phyloP scores from a whole-genome alignment of 2,329 filamentous ascomycete genomes.

The Clarireedia homoeocarpa region DNA sequence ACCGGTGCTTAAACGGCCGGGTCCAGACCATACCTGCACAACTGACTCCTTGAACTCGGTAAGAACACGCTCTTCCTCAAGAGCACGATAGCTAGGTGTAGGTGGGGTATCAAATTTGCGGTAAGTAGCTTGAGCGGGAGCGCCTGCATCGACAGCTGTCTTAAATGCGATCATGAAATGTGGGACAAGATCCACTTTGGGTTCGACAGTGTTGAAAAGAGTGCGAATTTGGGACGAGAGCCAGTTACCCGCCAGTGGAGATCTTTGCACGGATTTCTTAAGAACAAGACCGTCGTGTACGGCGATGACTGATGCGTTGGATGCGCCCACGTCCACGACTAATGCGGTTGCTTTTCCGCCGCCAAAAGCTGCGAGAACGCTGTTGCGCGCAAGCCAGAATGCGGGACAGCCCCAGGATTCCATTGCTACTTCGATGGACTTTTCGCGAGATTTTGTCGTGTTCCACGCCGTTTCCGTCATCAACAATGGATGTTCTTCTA shows the following conservation, averaged over 20 bases:
- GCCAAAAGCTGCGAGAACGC: constrained; percentile 84
- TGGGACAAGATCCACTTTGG: constrained; percentile 67
- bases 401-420: constrained; percentile 94
- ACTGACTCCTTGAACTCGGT: constrained; percentile 98
- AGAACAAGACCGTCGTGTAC: constrained; percentile 93
- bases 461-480: constrained; percentile 97
- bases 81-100: constrained; percentile 63
- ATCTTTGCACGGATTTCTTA: constrained; percentile 81
- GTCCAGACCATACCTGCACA: constrained; percentile 85
- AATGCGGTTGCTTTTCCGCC: constrained; percentile 89
- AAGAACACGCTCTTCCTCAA: constrained; percentile 87
- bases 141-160: constrained; percentile 77
- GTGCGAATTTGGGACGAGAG: constrained; percentile 80
- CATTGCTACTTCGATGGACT: constrained; percentile 93
- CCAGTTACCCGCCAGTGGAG: constrained; percentile 80
- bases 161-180: constrained; percentile 87
- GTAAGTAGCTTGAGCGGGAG: constrained; percentile 68
- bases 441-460: constrained; percentile 76
- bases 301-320: constrained; percentile 80
- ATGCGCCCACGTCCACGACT: constrained; percentile 85
- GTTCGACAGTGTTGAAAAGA: constrained; percentile 63
- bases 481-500: constrained; percentile 83
- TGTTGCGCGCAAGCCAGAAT: constrained; percentile 85
- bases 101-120: constrained; percentile 58
- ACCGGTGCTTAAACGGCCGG: constrained; percentile 50